Percentiles rank a stretch among this genome's conserved stretches.
Evolutionary conservation across 345 rosid species (phyloP).

Genomic region (Raphanus raphanistrum): DNA sequence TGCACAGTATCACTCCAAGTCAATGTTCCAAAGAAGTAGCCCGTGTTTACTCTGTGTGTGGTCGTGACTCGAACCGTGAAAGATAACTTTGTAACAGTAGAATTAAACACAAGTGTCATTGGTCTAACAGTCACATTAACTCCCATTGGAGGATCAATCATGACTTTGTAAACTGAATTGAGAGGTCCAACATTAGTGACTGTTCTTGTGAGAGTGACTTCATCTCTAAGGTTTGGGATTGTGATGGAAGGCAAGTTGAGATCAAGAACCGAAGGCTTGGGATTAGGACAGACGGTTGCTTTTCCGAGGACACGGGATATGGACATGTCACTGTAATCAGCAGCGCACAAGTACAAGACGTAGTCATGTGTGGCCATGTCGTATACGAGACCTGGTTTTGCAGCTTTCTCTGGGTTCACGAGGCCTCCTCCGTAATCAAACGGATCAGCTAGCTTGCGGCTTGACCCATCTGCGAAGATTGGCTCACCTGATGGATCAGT

Average conservation of each 20-base stretch:
- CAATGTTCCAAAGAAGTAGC: slow-evolving; percentile 49
- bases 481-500: slow-evolving; percentile 41
- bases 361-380: slow-evolving; percentile 49
- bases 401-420: slow-evolving; percentile 54
- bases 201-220: slow-evolving; percentile 34
- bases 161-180: slow-evolving; percentile 33
- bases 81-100: slow-evolving; percentile 17
- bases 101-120: slow-evolving; percentile 21
- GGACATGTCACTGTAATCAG: slow-evolving; percentile 47
- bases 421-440: slow-evolving; percentile 66
- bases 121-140: slow-evolving; percentile 30
- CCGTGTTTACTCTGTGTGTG: slow-evolving; percentile 37
- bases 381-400: slow-evolving; percentile 57
- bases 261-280: slow-evolving; percentile 28
- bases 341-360: slow-evolving; percentile 47
- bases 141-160: slow-evolving; percentile 40
- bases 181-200: slow-evolving; percentile 49
- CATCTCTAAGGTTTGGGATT: slow-evolving; percentile 28
- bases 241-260: slow-evolving; percentile 43
- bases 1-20: slow-evolving; percentile 42
- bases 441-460: slow-evolving; percentile 44
- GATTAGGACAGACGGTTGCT: slow-evolving; percentile 28
- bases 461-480: slow-evolving; percentile 47
- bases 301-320: slow-evolving; percentile 44
- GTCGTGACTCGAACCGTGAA: slow-evolving; percentile 31